A percentile compares a stretch with the other conserved stretches of the same genome.
These are phyloP conservation scores for Trebouxia gelatinosa DNA, from an alignment of 163 green algal genomes.

Conservation along the genomic window DNA sequence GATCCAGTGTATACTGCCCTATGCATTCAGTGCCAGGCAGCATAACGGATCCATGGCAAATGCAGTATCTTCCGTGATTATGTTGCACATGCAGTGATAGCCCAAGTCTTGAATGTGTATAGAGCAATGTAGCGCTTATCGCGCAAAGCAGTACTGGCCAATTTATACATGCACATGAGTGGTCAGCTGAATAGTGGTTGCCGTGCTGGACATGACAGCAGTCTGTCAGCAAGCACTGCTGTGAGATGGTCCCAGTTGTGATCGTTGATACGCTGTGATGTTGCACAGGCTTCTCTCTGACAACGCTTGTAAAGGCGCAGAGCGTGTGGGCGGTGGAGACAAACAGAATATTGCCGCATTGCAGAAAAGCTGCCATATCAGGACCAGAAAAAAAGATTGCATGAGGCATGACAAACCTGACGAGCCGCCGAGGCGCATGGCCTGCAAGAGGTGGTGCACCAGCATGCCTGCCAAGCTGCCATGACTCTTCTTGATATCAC, in stretches of 20 bases:
- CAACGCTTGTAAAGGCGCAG: too few relatives aligned
- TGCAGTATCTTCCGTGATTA: not conserved
- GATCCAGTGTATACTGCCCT: not conserved
- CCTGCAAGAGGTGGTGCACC: conserved; percentile 36
- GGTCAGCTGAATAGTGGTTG: too few relatives aligned
- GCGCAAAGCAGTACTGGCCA: too few relatives aligned
- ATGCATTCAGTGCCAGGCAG: too few relatives aligned
- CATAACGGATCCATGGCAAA: too few relatives aligned
- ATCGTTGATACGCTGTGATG: not conserved
- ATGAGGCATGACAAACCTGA: not conserved
- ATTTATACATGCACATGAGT: too few relatives aligned
- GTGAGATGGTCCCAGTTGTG: not conserved
- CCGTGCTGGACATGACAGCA: too few relatives aligned
- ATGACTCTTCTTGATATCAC: too few relatives aligned
- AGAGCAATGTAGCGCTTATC: too few relatives aligned
- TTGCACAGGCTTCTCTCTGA: too few relatives aligned
- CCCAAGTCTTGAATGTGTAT: not conserved
- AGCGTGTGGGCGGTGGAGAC: too few relatives aligned
- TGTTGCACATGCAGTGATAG: not conserved
- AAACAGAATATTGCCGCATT: too few relatives aligned
- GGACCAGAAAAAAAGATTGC: not conserved
- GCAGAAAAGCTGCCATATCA: not conserved
- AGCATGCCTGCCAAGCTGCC: conserved; percentile 35
- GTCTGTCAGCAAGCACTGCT: not conserved
- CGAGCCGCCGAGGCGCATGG: conserved; percentile 20